Evolutionary conservation across 768 basidiomycete species (phyloP).

Genomic region (Favolaschia claudopus): DNA sequence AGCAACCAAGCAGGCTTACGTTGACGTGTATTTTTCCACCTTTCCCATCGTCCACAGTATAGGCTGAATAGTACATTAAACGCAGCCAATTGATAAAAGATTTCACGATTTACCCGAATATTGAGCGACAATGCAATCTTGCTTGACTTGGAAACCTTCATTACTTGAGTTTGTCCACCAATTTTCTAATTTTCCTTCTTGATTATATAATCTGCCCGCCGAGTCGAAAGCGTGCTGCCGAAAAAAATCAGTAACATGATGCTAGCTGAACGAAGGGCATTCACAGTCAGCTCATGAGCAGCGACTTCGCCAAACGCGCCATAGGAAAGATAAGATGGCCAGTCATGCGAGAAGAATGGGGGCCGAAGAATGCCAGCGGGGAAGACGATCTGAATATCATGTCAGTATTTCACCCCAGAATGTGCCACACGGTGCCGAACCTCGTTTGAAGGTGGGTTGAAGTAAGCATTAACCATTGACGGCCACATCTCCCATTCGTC

Average conservation of each 20-base stretch:
- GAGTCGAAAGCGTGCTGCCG: conserved; percentile 93
- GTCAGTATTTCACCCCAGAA: not conserved
- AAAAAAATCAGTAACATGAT: not conserved
- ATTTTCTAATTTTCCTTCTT: conserved; percentile 83
- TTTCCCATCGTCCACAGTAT: conserved; percentile 85
- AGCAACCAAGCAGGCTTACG: conserved; percentile 53
- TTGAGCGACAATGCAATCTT: conserved; percentile 91
- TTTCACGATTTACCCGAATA: conserved; percentile 67
- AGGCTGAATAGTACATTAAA: conserved; percentile 53
- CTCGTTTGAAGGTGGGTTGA: conserved; percentile 87
- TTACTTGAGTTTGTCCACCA: conserved; percentile 96
- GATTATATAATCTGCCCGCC: conserved; percentile 89
- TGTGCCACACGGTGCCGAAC: conserved; percentile 41
- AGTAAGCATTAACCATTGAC: conserved; percentile 88
- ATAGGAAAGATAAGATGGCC: conserved; percentile 91
- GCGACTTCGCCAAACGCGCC: conserved; percentile 94
- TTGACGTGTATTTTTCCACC: conserved; percentile 88
- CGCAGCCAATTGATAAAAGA: not conserved
- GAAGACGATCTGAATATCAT: conserved; percentile 76
- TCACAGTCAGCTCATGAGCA: conserved; percentile 88
- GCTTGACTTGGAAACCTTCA: conserved; percentile 80
- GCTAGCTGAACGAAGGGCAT: conserved; percentile 29
- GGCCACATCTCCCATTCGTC: conserved; percentile 91
- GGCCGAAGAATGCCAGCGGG: conserved; percentile 95
- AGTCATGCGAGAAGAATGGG: conserved; percentile 86